Base-by-base conservation (phyloP, 2,329 filamentous ascomycete genomes). In the Zelopaecilomyces penicillatus region DNA sequence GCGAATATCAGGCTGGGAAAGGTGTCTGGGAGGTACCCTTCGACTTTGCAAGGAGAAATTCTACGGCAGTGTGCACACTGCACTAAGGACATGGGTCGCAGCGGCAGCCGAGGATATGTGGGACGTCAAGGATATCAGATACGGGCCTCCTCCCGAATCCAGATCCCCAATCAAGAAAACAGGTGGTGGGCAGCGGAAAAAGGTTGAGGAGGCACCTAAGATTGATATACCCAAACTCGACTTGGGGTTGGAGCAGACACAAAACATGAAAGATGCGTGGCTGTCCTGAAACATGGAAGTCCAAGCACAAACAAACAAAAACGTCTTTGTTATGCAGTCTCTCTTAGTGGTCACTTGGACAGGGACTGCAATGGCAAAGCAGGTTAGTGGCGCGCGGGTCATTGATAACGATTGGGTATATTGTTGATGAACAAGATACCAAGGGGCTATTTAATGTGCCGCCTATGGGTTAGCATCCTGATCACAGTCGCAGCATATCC, bases 1-100 rank as follows among this genome's bases (percentile, higher is more conserved):
- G 42, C 79, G 80, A 43, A 80, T 90, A 48, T 94, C 86, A 0
- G 91, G 93, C 6, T 95, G 89, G 71, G 93, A 98, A 65, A 89
- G 89, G 54, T 82, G 85, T 54, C 86, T 97, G 75, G 89, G 89
- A 11, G 78, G 78, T 26, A 91, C 82, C 46, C 70, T 97, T 50
- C 81, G 93, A 5, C 83, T 91, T 11, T 97, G 91, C 72, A 98
- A 97, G 63, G 90, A 96, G 65, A 97, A 97, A 63, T 95, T 97
- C 63, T 97, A 98, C 61, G 85, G 86, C 2, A 82, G 85, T 40
- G 86, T 98, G 4, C 93, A 98, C 61, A 87, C 91, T 55, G 88
- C 83, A 2, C 72, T 97, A 51, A 81, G 85, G 44, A 90, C 86
- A 5, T 98, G 91, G 90, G 85, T 96, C 12, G 83, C 83, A 0